Evolutionary conservation across 2,329 filamentous ascomycete genomes (phyloP).

Genomic region (Fusarium compactum): DNA sequence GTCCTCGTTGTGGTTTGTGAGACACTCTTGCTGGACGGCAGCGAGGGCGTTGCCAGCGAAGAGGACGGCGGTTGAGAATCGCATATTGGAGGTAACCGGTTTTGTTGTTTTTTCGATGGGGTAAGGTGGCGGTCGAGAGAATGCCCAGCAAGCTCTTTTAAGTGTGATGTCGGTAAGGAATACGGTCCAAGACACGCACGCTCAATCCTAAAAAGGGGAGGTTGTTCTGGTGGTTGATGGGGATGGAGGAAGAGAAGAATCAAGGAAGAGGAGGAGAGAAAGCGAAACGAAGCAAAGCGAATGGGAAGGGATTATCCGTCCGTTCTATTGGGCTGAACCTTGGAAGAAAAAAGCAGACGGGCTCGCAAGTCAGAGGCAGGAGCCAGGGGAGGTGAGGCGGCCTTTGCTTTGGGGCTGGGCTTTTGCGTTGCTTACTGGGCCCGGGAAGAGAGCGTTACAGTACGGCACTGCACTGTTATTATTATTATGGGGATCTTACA

Average conservation of each 20-base stretch:
- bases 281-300: conserved; percentile 32
- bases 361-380: conserved; percentile 27
- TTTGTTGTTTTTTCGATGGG: neutral
- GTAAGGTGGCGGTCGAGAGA: conserved; percentile 28
- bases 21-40: conserved; percentile 54
- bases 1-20: conserved; percentile 54
- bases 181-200: conserved; percentile 29
- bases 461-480: conserved; percentile 15
- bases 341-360: conserved; percentile 13
- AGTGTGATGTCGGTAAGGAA: conserved; percentile 28
- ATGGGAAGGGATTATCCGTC: conserved; percentile 42
- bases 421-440: conserved; percentile 21
- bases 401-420: conserved; percentile 39
- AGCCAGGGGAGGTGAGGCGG: conserved; percentile 38
- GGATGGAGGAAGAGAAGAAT: conserved; percentile 20
- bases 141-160: conserved; percentile 42
- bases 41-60: conserved; percentile 52
- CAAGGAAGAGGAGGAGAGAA: conserved; percentile 23
- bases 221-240: conserved; percentile 27
- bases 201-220: conserved; percentile 35
- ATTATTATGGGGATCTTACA: conserved; percentile 31
- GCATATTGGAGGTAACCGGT: conserved; percentile 41
- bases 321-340: conserved; percentile 35
- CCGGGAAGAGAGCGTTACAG: conserved; percentile 2
- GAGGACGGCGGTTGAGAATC: conserved; percentile 51